These are phyloP conservation scores for Cercospora nicotianae DNA, from an alignment of 2,329 filamentous ascomycete genomes.

Conservation along the genomic window DNA sequence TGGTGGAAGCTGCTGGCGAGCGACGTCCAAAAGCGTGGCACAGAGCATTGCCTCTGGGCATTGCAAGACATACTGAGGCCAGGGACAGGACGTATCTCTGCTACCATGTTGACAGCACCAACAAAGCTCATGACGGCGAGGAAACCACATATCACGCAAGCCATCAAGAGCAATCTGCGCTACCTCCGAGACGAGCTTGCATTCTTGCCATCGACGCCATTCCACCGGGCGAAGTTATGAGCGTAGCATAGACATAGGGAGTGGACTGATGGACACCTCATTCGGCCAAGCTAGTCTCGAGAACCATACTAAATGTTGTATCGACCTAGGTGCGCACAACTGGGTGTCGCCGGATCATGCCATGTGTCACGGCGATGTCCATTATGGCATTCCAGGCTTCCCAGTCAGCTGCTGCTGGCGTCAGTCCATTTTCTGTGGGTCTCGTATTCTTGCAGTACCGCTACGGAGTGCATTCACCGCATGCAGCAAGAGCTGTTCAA, in stretches of 20 bases:
- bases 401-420: too few relatives aligned
- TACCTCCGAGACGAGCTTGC: background rate
- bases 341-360: too few relatives aligned
- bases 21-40: background rate
- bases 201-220: background rate
- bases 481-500: background rate
- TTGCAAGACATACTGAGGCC: background rate
- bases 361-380: too few relatives aligned
- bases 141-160: background rate
- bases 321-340: too few relatives aligned
- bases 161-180: background rate
- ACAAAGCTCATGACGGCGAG: background rate
- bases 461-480: background rate
- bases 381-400: too few relatives aligned
- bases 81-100: background rate
- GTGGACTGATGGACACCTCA: background rate
- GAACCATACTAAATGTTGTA: too few relatives aligned
- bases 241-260: background rate
- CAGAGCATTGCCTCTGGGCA: background rate
- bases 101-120: background rate
- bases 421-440: background rate
- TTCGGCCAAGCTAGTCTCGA: too few relatives aligned
- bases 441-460: background rate
- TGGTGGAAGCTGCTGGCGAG: background rate
- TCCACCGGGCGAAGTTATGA: background rate